Conservation (phyloP, 2,329 filamentous ascomycete species). For the Penicillium vulpinum region DNA sequence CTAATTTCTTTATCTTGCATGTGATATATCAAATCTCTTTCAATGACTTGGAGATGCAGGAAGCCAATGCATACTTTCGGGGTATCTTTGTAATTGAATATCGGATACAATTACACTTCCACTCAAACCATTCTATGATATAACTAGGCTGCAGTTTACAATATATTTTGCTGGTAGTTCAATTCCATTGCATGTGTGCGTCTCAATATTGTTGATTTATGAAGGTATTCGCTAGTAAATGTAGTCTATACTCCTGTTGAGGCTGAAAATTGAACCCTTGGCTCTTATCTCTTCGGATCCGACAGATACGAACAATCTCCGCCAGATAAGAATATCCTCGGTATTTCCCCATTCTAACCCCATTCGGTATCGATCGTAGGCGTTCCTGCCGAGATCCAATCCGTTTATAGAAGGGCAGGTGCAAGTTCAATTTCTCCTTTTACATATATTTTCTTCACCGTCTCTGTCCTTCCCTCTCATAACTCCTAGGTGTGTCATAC, state of each 20-base stretch:
- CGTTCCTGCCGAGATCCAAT: background rate
- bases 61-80: too few species aligned
- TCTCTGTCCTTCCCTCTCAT: background rate
- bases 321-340: background rate
- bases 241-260: too few species aligned
- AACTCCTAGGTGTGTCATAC: background rate
- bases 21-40: background rate
- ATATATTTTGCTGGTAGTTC: background rate
- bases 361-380: background rate
- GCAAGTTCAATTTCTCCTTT: background rate
- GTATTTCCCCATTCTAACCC: background rate
- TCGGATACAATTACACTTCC: too few species aligned
- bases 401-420: background rate
- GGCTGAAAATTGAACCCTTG: background rate
- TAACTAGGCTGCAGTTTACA: background rate
- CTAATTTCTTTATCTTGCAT: background rate
- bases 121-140: background rate
- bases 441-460: background rate
- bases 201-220: background rate
- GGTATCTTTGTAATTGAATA: too few species aligned
- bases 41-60: too few species aligned
- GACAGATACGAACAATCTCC: conserved; percentile 4
- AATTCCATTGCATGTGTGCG: too few species aligned
- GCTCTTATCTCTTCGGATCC: background rate
- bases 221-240: too few species aligned